These are phyloP conservation scores for Tetrahymena malaccensis DNA, from an alignment of 73 alveolate genomes.

Conservation along the genomic window DNA sequence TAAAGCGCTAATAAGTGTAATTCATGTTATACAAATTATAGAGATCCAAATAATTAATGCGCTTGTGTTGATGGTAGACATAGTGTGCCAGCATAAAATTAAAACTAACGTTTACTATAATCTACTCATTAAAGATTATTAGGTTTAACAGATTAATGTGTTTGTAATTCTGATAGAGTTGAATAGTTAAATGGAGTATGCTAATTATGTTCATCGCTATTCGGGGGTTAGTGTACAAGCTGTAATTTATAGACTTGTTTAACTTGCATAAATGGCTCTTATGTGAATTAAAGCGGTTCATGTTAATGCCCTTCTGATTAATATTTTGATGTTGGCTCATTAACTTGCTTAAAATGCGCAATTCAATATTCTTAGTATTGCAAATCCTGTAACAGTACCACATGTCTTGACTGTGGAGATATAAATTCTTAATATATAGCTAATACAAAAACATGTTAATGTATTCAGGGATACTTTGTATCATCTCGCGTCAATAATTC, in stretches of 20 bases:
- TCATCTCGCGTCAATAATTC: neutral
- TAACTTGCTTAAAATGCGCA: neutral
- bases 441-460: neutral
- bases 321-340: neutral
- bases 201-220: neutral
- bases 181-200: neutral
- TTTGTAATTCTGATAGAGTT: neutral
- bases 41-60: neutral
- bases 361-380: neutral
- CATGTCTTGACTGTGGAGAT: neutral
- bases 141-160: neutral
- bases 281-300: neutral
- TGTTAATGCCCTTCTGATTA: neutral
- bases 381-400: neutral
- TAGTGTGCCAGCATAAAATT: neutral
- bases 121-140: neutral
- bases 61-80: neutral
- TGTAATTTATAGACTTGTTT: neutral
- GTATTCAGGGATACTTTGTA: neutral
- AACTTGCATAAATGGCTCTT: neutral
- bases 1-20: neutral
- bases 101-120: neutral
- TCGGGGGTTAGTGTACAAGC: neutral
- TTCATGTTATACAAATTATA: neutral
- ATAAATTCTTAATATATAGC: neutral